Conservation (phyloP, 2,329 filamentous ascomycete genomes). For the Hymenoscyphus occultus region DNA sequence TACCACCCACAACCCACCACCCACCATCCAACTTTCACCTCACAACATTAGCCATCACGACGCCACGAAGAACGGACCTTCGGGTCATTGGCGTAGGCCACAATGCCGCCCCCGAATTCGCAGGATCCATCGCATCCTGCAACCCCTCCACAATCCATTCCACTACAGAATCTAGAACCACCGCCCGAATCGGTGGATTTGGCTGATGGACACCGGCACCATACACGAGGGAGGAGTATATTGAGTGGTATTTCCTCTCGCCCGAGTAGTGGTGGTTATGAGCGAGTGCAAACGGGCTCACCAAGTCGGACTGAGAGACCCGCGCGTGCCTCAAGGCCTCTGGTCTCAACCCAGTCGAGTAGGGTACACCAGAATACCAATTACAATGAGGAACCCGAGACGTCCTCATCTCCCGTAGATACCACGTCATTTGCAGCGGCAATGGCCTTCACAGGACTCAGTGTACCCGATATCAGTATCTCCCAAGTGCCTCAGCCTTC, state of each 20-base stretch:
- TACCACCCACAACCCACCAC: not conserved
- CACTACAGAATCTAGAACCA: slow-evolving; percentile 59
- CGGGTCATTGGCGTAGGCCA: slow-evolving; percentile 28
- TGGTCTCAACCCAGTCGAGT: slow-evolving; percentile 4
- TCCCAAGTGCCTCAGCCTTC: slow-evolving; percentile 32
- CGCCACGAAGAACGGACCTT: slow-evolving; percentile 15
- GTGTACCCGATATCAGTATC: slow-evolving; percentile 34
- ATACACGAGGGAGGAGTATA: slow-evolving; percentile 35
- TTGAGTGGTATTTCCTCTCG: slow-evolving; percentile 29
- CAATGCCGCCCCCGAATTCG: slow-evolving; percentile 49
- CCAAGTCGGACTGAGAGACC: slow-evolving; percentile 3
- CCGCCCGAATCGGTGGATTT: slow-evolving; percentile 34
- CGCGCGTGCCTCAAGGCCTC: not conserved
- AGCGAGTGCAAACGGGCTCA: not conserved
- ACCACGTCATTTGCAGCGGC: slow-evolving; percentile 35
- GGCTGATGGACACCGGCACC: slow-evolving; percentile 28
- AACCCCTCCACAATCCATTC: slow-evolving; percentile 61
- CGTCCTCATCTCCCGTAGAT: slow-evolving; percentile 31
- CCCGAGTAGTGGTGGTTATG: slow-evolving; percentile 31
- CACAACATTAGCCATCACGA: slow-evolving; percentile 13
- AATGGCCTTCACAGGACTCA: slow-evolving; percentile 37
- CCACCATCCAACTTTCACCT: not conserved
- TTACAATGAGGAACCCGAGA: slow-evolving; percentile 25
- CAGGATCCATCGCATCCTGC: slow-evolving; percentile 43
- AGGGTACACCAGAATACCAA: slow-evolving; percentile 11